Conservation (phyloP, 2,329 filamentous ascomycete genomes). For the Apiospora kogelbergensis region DNA sequence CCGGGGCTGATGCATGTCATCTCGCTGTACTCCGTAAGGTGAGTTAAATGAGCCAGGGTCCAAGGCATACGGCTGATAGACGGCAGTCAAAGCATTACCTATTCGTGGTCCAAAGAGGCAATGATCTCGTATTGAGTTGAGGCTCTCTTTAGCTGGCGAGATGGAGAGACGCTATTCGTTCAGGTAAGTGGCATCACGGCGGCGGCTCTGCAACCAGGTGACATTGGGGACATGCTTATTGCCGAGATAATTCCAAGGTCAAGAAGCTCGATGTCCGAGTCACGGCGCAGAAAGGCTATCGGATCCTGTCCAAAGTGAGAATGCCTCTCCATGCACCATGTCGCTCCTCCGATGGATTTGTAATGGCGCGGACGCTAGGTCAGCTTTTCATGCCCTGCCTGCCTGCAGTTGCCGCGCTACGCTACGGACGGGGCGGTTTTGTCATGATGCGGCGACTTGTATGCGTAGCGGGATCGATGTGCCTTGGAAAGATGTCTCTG, state of each 20-base stretch:
- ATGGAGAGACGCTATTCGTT: background rate
- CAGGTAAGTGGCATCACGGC: background rate
- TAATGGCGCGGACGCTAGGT: background rate
- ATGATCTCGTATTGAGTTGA: background rate
- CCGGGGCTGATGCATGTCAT: constrained; percentile 4
- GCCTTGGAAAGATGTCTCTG: background rate
- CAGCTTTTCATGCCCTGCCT: background rate
- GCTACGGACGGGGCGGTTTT: background rate
- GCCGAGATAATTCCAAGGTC: background rate
- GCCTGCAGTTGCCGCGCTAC: background rate
- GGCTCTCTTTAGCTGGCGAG: background rate
- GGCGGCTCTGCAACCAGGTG: background rate
- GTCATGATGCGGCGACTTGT: constrained; percentile 3
- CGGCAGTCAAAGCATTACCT: background rate
- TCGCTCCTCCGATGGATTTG: background rate
- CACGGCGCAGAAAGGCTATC: background rate
- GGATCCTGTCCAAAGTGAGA: background rate
- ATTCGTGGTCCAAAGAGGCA: background rate
- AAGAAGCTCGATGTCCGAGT: background rate
- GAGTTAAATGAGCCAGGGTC: background rate
- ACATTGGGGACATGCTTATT: background rate
- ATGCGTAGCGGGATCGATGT: background rate
- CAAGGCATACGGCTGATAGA: background rate
- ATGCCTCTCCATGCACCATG: background rate
- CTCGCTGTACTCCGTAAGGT: background rate